These are phyloP conservation scores for Clausena lansium DNA, from an alignment of 345 rosid genomes.

Conservation along the genomic window DNA sequence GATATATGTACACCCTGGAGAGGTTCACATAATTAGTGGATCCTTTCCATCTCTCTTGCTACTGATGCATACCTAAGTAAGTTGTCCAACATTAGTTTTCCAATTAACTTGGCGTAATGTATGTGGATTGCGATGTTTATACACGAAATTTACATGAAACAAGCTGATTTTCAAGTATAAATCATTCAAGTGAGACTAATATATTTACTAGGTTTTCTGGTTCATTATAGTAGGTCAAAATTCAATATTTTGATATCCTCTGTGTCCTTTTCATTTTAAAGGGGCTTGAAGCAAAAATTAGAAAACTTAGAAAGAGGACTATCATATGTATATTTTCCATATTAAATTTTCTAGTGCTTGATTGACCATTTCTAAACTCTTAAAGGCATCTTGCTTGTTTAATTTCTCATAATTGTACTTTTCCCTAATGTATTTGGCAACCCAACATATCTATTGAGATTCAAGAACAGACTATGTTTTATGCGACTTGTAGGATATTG, in stretches of 20 bases:
- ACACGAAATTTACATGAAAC: neutral
- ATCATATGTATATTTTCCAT: neutral
- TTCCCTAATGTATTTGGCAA: neutral
- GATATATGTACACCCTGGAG: neutral
- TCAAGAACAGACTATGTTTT: slow-evolving; percentile 1
- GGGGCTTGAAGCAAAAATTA: neutral
- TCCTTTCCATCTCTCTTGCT: neutral
- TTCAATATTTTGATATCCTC: neutral
- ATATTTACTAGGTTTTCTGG: neutral
- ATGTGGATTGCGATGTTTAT: neutral
- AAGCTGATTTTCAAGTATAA: neutral
- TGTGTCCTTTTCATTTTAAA: neutral
- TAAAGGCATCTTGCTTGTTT: neutral
- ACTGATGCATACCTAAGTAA: neutral
- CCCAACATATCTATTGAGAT: slow-evolving; percentile 2
- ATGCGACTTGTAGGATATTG: slow-evolving; percentile 65
- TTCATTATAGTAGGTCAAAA: neutral
- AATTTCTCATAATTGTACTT: neutral
- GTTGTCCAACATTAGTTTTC: neutral
- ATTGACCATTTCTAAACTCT: neutral
- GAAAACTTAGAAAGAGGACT: neutral
- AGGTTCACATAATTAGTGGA: neutral
- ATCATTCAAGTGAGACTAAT: neutral
- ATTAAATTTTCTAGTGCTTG: neutral
- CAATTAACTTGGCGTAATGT: neutral